Conservation (phyloP, 2,329 filamentous ascomycete species). For the Claviceps sp. region DNA sequence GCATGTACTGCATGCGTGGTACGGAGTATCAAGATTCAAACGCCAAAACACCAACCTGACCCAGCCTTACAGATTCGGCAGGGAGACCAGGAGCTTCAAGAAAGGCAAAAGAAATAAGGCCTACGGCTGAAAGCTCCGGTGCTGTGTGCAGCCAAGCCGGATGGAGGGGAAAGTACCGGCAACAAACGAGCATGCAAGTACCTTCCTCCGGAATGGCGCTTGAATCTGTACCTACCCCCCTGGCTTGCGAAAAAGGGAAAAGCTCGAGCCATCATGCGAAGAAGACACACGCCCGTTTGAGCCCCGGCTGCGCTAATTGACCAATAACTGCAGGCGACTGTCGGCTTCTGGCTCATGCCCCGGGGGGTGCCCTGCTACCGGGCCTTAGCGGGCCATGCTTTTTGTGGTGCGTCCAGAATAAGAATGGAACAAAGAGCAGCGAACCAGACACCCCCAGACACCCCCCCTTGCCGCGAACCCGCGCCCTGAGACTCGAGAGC, state of each 20-base stretch:
- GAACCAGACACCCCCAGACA: neutral
- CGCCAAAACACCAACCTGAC: conserved; percentile 2
- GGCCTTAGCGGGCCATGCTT: neutral
- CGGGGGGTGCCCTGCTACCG: neutral
- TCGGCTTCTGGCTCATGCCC: neutral
- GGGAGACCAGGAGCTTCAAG: neutral
- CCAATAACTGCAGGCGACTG: conserved; percentile 1
- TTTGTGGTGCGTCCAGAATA: neutral
- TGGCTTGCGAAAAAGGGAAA: neutral
- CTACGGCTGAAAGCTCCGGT: neutral
- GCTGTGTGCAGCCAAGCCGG: too few relatives aligned
- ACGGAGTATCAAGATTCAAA: neutral
- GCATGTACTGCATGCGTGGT: neutral
- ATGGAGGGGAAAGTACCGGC: too few relatives aligned
- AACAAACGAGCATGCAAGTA: neutral
- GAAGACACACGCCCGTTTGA: conserved; percentile 4
- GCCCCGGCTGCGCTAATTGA: neutral
- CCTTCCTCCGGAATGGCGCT: neutral
- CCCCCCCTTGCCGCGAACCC: neutral
- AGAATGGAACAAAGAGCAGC: too few relatives aligned
- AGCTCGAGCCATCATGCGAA: conserved; percentile 1
- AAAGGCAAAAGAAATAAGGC: neutral
- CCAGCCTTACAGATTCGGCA: neutral
- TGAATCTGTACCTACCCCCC: neutral
- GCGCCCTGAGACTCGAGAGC: neutral